phyloP scores from a whole-genome alignment of 2,329 filamentous ascomycete genomes.

The Lasiodiplodia citricola region DNA sequence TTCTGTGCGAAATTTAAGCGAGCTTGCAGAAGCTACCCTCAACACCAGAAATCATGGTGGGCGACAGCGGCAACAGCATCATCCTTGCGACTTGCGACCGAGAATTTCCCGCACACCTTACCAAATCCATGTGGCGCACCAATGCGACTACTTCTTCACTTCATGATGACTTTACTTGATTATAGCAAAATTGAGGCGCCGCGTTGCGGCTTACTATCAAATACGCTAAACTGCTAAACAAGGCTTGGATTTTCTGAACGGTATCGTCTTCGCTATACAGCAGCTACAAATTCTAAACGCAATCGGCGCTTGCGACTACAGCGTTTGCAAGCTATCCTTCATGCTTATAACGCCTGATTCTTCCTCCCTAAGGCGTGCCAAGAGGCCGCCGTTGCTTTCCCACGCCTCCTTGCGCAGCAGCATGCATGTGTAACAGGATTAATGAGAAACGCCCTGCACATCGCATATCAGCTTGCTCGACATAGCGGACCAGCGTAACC shows the following conservation, averaged over 20 bases:
- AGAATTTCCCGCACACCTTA: background rate
- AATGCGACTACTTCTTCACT: background rate
- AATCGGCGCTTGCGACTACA: background rate
- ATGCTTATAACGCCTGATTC: background rate
- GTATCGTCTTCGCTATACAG: background rate
- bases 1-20: conserved; percentile 28
- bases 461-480: background rate
- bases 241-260: background rate
- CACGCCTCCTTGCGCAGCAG: background rate
- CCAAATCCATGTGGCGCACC: background rate
- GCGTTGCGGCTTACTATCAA: background rate
- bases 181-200: background rate
- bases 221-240: background rate
- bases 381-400: background rate
- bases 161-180: background rate
- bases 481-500: background rate
- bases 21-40: conserved; percentile 19
- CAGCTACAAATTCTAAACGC: background rate
- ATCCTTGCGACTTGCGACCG: background rate
- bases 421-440: background rate
- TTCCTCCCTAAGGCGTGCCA: background rate
- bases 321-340: background rate
- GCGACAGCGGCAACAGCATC: background rate
- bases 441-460: background rate
- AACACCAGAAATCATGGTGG: conserved; percentile 23